A percentile compares a stretch with the other conserved stretches of the same genome.
These are phyloP conservation scores for Gracilaria domingensis DNA, from an alignment of 23 red algal species.

Conservation along the genomic window DNA sequence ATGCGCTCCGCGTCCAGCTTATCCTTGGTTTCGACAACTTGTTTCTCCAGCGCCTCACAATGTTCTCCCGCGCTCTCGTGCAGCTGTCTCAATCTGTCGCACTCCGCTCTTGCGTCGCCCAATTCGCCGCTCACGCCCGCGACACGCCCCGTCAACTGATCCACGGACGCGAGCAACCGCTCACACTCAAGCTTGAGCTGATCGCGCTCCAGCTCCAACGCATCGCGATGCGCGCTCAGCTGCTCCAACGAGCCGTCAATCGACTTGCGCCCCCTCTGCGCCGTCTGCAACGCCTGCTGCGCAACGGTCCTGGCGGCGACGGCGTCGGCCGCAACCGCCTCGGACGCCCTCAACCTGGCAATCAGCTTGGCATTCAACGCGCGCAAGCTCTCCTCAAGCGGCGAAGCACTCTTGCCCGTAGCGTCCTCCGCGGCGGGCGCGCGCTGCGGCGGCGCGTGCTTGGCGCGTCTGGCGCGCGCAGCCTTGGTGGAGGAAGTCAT, in stretches of 20 bases:
- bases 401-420: background rate
- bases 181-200: background rate
- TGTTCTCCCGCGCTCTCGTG: background rate
- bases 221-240: background rate
- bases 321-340: background rate
- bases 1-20: conserved; percentile 14
- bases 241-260: background rate
- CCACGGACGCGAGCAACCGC: background rate
- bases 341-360: background rate
- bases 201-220: background rate
- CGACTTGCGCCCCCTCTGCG: conserved; percentile 1
- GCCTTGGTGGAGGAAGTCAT: background rate
- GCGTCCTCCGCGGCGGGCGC: background rate
- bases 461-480: background rate
- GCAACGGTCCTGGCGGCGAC: background rate
- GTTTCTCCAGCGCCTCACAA: conserved; percentile 19
- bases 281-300: conserved; percentile 18
- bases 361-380: conserved; percentile 34
- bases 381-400: conserved; percentile 23
- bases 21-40: background rate
- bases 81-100: background rate
- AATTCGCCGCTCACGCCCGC: background rate
- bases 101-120: background rate
- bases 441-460: background rate
- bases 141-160: background rate